These are phyloP conservation scores for Phytopythium montanum DNA, from an alignment of 352 stramenopile genomes.

Conservation along the genomic window DNA sequence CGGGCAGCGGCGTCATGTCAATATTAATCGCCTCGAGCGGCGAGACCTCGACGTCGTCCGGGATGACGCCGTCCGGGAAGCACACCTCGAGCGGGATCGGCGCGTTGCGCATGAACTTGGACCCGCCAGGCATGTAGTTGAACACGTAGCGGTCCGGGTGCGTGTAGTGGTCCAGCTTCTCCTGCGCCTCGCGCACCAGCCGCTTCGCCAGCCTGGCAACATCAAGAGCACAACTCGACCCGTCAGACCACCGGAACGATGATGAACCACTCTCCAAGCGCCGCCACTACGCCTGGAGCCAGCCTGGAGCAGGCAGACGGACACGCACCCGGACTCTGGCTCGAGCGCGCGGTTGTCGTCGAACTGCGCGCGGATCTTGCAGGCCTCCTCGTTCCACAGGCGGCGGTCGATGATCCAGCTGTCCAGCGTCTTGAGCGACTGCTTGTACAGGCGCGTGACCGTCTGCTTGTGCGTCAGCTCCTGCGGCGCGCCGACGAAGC, in stretches of 20 bases:
- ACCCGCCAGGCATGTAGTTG: slow-evolving; percentile 97
- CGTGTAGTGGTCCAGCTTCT: slow-evolving; percentile 92
- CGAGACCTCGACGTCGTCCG: slow-evolving; percentile 83
- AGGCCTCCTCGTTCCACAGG: slow-evolving; percentile 94
- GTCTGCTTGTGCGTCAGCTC: slow-evolving; percentile 87
- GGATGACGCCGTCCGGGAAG: slow-evolving; percentile 85
- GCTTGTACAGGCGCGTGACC: slow-evolving; percentile 92
- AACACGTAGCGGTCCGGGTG: slow-evolving; percentile 97
- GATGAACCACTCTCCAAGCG: too few relatives aligned
- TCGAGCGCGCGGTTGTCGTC: slow-evolving; percentile 70
- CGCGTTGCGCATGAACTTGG: slow-evolving; percentile 98
- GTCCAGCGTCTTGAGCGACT: slow-evolving; percentile 92
- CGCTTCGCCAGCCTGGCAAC: slow-evolving; percentile 62
- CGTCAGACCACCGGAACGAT: slow-evolving; percentile 32
- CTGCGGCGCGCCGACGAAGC: slow-evolving; percentile 47
- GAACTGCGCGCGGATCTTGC: slow-evolving; percentile 92
- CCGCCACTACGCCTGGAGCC: neutral
- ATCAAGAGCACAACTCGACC: neutral
- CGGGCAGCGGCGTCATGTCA: slow-evolving; percentile 79
- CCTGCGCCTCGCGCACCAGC: slow-evolving; percentile 89
- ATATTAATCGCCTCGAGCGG: slow-evolving; percentile 86
- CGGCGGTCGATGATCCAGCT: slow-evolving; percentile 95
- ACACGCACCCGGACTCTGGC: slow-evolving; percentile 49
- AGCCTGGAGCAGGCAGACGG: neutral
- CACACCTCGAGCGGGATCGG: slow-evolving; percentile 93